Conservation (phyloP, 2,329 filamentous ascomycete species). For the Hypomyces perniciosus region DNA sequence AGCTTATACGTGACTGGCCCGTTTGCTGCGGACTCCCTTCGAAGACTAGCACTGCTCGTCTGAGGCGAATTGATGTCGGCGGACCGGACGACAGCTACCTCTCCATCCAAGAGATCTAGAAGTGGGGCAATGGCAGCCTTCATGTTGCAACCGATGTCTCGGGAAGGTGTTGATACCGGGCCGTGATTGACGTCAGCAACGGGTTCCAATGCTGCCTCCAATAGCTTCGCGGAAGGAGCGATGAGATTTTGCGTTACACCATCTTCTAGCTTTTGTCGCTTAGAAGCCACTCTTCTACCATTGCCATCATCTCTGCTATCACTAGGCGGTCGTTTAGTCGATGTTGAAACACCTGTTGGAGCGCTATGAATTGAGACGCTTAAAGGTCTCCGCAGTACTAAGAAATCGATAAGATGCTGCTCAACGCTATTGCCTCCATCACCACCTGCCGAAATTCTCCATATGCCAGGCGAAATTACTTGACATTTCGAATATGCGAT, state of each 20-base stretch:
- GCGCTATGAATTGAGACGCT: neutral
- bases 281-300: neutral
- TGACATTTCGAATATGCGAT: neutral
- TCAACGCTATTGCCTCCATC: neutral
- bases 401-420: conserved; percentile 1
- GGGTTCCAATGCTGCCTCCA: neutral
- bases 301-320: neutral
- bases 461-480: neutral
- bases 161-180: neutral
- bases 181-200: neutral
- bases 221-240: neutral
- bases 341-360: neutral
- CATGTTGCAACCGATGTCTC: neutral
- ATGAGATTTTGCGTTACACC: neutral
- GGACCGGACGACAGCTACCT: neutral
- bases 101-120: conserved; percentile 3
- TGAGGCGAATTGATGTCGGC: neutral
- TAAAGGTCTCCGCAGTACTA: neutral
- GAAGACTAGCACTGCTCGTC: neutral
- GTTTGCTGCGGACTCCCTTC: neutral
- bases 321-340: neutral
- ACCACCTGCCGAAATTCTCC: neutral
- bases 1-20: neutral
- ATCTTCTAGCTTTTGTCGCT: neutral
- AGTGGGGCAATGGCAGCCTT: neutral